Conservation (phyloP, 768 basidiomycete genomes). For the Amanita thiersii region DNA sequence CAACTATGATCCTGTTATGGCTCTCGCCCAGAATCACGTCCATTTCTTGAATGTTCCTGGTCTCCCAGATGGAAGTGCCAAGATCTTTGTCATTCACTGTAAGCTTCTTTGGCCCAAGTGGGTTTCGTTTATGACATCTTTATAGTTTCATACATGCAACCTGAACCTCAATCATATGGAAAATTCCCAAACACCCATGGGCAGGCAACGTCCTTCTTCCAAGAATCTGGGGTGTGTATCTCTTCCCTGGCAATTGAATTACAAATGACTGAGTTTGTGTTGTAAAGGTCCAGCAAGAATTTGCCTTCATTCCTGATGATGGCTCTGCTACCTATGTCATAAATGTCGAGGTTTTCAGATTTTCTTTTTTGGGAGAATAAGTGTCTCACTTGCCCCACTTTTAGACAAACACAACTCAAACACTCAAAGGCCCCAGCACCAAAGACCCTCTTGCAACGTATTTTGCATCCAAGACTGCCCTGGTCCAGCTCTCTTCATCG, state of each 20-base stretch:
- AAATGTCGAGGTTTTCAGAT: constrained; percentile 47
- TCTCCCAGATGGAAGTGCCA: constrained; percentile 44
- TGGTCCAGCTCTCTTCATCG: constrained; percentile 60
- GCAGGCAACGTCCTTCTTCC: constrained; percentile 65
- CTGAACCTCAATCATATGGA: constrained; percentile 52
- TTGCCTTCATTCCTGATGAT: constrained; percentile 73
- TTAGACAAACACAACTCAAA: constrained; percentile 58
- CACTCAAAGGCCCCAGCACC: constrained; percentile 47
- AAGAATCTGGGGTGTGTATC: constrained; percentile 35
- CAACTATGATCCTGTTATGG: constrained; percentile 54
- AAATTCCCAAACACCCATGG: constrained; percentile 65
- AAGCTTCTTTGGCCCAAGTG: constrained; percentile 16
- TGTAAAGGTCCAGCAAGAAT: constrained; percentile 55
- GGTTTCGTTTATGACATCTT: neutral
- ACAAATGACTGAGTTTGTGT: neutral
- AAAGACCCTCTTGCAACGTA: constrained; percentile 57
- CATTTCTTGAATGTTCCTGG: constrained; percentile 61
- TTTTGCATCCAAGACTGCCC: constrained; percentile 49
- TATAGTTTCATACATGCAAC: constrained; percentile 64
- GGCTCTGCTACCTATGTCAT: constrained; percentile 63
- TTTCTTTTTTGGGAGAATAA: neutral
- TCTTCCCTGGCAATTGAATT: neutral
- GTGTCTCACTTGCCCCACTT: neutral
- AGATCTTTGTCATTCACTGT: constrained; percentile 77
- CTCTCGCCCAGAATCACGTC: constrained; percentile 67